Conservation (phyloP, 1,284 basidiomycete genomes). For the Apiotrichum gamsii region DNA sequence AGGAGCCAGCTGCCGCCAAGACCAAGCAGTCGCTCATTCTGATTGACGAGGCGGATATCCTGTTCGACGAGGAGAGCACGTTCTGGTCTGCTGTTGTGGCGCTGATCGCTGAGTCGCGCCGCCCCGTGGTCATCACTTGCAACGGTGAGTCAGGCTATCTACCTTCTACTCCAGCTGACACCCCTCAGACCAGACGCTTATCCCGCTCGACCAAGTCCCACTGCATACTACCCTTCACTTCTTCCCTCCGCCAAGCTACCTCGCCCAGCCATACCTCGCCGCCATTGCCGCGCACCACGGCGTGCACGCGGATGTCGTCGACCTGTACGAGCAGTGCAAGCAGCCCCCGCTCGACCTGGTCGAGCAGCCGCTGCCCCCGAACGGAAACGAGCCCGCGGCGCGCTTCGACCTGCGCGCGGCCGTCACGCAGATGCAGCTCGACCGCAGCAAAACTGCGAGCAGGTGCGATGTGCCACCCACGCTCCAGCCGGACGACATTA, state of each 20-base stretch:
- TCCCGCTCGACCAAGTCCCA: constrained; percentile 67
- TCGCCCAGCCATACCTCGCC: constrained; percentile 68
- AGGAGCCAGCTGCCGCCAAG: not conserved
- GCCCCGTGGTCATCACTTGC: constrained; percentile 86
- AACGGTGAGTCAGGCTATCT: constrained; percentile 61
- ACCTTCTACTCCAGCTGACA: constrained; percentile 3
- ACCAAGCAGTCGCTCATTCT: constrained; percentile 77
- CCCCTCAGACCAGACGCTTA: constrained; percentile 63
- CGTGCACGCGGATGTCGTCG: constrained; percentile 5
- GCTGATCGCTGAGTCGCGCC: constrained; percentile 70
- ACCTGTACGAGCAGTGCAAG: constrained; percentile 39
- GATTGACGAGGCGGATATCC: constrained; percentile 92
- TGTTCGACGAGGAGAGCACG: constrained; percentile 80
- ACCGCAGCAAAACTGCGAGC: constrained; percentile 8
- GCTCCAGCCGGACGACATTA: not conserved
- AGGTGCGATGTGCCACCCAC: too few species aligned
- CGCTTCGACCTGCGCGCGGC: constrained; percentile 57
- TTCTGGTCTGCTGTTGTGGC: constrained; percentile 84
- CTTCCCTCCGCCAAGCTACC: constrained; percentile 54
- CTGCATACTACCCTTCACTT: constrained; percentile 69
- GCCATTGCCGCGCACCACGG: constrained; percentile 47
- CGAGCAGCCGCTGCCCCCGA: constrained; percentile 47
- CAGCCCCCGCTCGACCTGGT: constrained; percentile 13
- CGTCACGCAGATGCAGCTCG: constrained; percentile 57
- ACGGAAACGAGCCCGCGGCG: constrained; percentile 44